Evolutionary conservation across 2,329 filamentous ascomycete species (phyloP), one percentile per base, ranked within the genome.

Genomic region (Colletotrichum truncatum): DNA sequence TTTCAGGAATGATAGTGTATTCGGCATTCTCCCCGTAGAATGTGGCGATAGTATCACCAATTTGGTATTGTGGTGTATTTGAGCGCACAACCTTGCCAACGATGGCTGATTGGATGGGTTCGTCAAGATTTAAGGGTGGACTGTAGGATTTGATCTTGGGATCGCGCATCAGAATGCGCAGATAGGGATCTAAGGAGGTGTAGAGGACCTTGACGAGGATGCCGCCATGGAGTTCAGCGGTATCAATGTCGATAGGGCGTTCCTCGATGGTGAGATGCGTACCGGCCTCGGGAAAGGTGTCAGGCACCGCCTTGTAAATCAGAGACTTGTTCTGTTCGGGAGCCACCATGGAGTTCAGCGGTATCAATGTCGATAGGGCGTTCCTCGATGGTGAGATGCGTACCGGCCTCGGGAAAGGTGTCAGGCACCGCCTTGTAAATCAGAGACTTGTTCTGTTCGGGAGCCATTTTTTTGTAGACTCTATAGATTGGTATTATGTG

Each of bases 101-200:
- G 56, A 82, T 83, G 69, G 77, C 77, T 78, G 89, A 94, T 70
- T 78, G 80, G 68, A 97, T 86, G 68, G 92, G 87, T 70, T 86
- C 78, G 74, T 84, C 83, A 48, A 92, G 76, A 12, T 83, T 74
- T 73, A 89, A 93, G 3, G 90, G 77, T 2, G 89, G 82, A 23
- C 82, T 75, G 82, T 93, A 96, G 10, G 91, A 93, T 79, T 91
- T 88, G 74, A 80, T 72, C 32, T 82, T 76, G 6, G 91, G 74
- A 46, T 83, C 78, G 48, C 92, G 89, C 91, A 97, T 94, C 70
- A 88, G 87, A 65, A 91, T 91, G 62, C 94, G 91, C 82, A 92
- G 88, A 82, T 97, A 97, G 2, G 93, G 93, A 77, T 97, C 93
- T 79, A 91, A 91, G 38, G 92, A 94, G 69, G 89, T 83, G 76